phyloP scores from a whole-genome alignment of 805 yeast species.

The Candida stauntonica region DNA sequence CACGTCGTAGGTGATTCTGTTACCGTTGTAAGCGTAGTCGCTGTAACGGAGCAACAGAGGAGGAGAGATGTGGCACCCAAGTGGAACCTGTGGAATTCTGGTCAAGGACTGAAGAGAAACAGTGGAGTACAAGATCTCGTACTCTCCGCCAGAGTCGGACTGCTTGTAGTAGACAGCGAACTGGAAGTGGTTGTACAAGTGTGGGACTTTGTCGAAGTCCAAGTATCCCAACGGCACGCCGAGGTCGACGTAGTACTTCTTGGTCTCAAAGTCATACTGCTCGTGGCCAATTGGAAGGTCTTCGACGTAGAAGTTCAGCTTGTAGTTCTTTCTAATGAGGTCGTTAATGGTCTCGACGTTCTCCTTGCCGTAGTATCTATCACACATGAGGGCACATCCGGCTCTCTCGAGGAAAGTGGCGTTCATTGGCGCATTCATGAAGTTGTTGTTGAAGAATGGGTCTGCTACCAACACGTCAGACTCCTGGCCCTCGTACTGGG shows the following conservation, averaged over 20 bases:
- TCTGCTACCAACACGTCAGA: constrained; percentile 7
- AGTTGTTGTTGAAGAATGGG: constrained; percentile 17
- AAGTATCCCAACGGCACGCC: constrained; percentile 30
- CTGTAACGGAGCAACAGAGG: constrained; percentile 23
- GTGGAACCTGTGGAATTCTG: constrained; percentile 23
- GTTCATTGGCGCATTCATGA: constrained; percentile 20
- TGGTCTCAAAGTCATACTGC: constrained; percentile 26
- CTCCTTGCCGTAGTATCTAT: constrained; percentile 16
- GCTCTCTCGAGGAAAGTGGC: constrained; percentile 14
- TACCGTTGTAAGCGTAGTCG: constrained; percentile 26
- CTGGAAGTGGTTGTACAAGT: constrained; percentile 30
- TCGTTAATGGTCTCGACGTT: constrained; percentile 26
- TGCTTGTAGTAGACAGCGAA: constrained; percentile 25
- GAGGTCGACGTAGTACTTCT: constrained; percentile 25
- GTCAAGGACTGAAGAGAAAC: constrained; percentile 25
- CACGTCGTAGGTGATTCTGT: constrained; percentile 27
- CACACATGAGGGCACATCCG: constrained; percentile 18
- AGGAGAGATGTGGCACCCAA: constrained; percentile 23
- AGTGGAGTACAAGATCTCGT: constrained; percentile 25
- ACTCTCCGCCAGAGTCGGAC: constrained; percentile 21
- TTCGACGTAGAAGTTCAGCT: constrained; percentile 28
- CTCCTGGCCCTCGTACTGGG: constrained; percentile 8
- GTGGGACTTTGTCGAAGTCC: constrained; percentile 28
- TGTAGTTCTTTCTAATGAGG: constrained; percentile 28
- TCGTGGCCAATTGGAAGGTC: constrained; percentile 31